Evolutionary conservation across 225 moss, liverwort and hornwort genomes (phyloP).

Genomic region (Rhytidiadelphus loreus): DNA sequence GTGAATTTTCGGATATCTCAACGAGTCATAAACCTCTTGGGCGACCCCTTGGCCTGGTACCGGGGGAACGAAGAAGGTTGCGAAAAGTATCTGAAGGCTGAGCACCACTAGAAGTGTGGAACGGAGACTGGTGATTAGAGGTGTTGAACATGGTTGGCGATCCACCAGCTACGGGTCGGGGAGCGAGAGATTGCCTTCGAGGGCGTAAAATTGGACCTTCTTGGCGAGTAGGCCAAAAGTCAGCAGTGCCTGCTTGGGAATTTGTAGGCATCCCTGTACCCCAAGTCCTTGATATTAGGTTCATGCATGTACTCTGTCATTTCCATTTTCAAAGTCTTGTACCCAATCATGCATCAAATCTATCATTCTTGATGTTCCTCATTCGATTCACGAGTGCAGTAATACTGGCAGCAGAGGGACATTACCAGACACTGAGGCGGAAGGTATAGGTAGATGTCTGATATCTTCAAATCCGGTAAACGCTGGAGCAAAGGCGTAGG

Average conservation of each 20-base stretch:
- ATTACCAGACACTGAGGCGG: constrained; percentile 17
- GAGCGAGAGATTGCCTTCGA: constrained; percentile 15
- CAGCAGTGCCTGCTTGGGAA: constrained; percentile 51
- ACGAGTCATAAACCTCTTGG: constrained; percentile 3
- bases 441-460: constrained; percentile 16
- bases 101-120: constrained; percentile 11
- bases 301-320: not conserved
- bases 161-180: constrained; percentile 19
- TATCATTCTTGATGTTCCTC: not conserved
- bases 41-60: not conserved
- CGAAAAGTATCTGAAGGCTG: constrained; percentile 36
- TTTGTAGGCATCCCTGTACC: constrained; percentile 51
- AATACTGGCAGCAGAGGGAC: not conserved
- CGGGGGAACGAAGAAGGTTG: constrained; percentile 35
- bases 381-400: not conserved
- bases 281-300: not conserved
- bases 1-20: not conserved
- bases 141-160: constrained; percentile 30
- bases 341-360: not conserved
- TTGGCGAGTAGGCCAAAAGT: constrained; percentile 71
- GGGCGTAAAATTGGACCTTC: constrained; percentile 31
- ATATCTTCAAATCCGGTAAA: constrained; percentile 55
- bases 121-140: constrained; percentile 15
- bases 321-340: not conserved
- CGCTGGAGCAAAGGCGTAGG: constrained; percentile 49